phyloP scores from a whole-genome alignment of 768 basidiomycete genomes.

The Podaxis carcinomalis region DNA sequence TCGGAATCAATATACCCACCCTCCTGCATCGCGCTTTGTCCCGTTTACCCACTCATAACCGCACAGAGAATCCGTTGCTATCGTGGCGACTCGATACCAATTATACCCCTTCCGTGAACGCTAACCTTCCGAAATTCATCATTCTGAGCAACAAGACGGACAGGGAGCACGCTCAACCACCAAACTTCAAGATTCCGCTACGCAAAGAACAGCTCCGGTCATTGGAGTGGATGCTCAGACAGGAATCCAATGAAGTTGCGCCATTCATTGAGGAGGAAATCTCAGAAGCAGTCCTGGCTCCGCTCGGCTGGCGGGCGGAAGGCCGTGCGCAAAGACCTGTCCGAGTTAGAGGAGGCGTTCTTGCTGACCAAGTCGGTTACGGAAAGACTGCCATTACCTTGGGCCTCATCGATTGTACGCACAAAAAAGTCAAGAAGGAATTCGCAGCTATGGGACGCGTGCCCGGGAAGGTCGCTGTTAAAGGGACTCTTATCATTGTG shows the following conservation, averaged over 20 bases:
- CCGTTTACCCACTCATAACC: conserved; percentile 60
- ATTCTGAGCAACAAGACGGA: conserved; percentile 77
- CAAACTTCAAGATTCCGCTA: conserved; percentile 69
- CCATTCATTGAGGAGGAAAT: conserved; percentile 94
- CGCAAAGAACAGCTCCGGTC: conserved; percentile 88
- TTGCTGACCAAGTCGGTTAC: conserved; percentile 95
- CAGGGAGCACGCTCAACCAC: conserved; percentile 68
- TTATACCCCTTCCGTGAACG: conserved; percentile 60
- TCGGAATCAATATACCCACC: conserved; percentile 86
- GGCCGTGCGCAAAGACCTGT: conserved; percentile 80
- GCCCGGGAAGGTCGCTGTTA: conserved; percentile 68
- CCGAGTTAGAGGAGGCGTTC: conserved; percentile 79
- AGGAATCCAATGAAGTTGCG: conserved; percentile 58
- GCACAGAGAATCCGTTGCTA: conserved; percentile 43
- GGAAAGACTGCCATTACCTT: conserved; percentile 96
- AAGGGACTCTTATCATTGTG: conserved; percentile 80
- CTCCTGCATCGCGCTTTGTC: conserved; percentile 83
- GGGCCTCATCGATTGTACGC: conserved; percentile 76
- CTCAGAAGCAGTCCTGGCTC: conserved; percentile 80
- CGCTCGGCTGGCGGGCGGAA: conserved; percentile 93
- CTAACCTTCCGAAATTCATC: conserved; percentile 58
- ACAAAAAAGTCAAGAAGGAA: conserved; percentile 51
- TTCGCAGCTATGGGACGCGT: conserved; percentile 45
- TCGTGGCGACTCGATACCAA: conserved; percentile 84
- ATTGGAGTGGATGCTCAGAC: conserved; percentile 86